Percentiles rank a stretch among this genome's conserved stretches.
phyloP scores from a whole-genome alignment of 2,329 filamentous ascomycete species.

The Macroventuria anomochaeta region DNA sequence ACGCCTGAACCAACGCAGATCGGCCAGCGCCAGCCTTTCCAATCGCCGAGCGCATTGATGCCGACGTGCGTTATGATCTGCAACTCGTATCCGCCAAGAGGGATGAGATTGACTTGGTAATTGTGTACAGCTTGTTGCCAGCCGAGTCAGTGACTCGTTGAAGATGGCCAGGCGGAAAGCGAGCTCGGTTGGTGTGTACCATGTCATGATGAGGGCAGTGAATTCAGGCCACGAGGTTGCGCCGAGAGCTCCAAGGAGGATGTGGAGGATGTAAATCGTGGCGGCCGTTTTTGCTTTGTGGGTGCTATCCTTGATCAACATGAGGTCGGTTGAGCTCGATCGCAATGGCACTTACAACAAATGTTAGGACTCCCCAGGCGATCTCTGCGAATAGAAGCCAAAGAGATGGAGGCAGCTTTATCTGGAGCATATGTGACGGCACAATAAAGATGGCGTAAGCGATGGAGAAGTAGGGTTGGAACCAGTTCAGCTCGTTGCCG shows the following conservation, averaged over 20 bases:
- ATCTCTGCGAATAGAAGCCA: slow-evolving; percentile 9
- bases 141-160: slow-evolving; percentile 5
- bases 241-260: slow-evolving; percentile 1
- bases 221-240: slow-evolving; percentile 10
- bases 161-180: slow-evolving; percentile 16
- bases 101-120: slow-evolving; percentile 23
- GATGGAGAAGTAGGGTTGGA: slow-evolving; percentile 15
- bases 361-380: slow-evolving; percentile 4
- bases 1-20: slow-evolving; percentile 13
- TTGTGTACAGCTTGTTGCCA: slow-evolving; percentile 13
- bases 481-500: slow-evolving; percentile 21
- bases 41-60: slow-evolving; percentile 19
- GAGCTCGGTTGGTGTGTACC: slow-evolving; percentile 17
- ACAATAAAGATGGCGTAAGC: slow-evolving; percentile 17
- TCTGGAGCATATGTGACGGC: slow-evolving; percentile 19
- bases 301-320: not conserved
- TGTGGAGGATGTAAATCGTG: slow-evolving; percentile 8
- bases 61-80: slow-evolving; percentile 13
- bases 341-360: slow-evolving; percentile 13
- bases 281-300: slow-evolving; percentile 12
- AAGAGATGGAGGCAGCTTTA: slow-evolving; percentile 4
- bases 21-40: slow-evolving; percentile 20
- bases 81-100: slow-evolving; percentile 18
- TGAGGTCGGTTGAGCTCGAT: no score
- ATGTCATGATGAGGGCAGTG: slow-evolving; percentile 9